Evolutionary conservation across 2,329 filamentous ascomycete species (phyloP).

Genomic region (Arthrinium puccinioides): DNA sequence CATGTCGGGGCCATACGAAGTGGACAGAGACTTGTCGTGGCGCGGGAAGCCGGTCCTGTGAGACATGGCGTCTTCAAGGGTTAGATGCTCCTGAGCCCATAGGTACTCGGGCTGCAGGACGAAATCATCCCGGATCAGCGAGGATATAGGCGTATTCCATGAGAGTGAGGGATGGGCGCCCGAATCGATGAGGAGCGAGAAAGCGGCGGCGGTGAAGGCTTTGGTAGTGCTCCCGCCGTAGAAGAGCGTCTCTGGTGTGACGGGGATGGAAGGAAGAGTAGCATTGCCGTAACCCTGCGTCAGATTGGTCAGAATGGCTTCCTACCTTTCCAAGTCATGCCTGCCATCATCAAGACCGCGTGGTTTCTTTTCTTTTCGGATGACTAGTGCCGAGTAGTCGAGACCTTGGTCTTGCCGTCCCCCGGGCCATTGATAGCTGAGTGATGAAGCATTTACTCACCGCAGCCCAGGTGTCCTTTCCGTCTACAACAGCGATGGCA

Average conservation of each 20-base stretch:
- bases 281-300: slow-evolving; percentile 35
- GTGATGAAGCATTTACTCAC: slow-evolving; percentile 17
- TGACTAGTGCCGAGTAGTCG: no score
- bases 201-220: slow-evolving; percentile 40
- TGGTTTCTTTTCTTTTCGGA: no score
- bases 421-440: no score
- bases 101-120: slow-evolving; percentile 29
- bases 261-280: slow-evolving; percentile 27
- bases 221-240: slow-evolving; percentile 49
- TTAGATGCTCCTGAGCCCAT: slow-evolving; percentile 36
- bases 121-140: slow-evolving; percentile 43
- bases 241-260: slow-evolving; percentile 41
- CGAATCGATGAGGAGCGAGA: slow-evolving; percentile 39
- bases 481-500: slow-evolving; percentile 39
- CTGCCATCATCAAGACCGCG: no score
- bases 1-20: slow-evolving; percentile 21
- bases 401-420: not conserved
- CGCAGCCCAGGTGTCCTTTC: slow-evolving; percentile 30
- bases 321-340: no score
- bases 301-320: no score
- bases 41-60: slow-evolving; percentile 42
- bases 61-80: slow-evolving; percentile 44
- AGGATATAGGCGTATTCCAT: slow-evolving; percentile 38
- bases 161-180: slow-evolving; percentile 29
- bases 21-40: slow-evolving; percentile 28